These are phyloP conservation scores for Aureobasidium leucospermi DNA, from an alignment of 2,329 filamentous ascomycete genomes.

Conservation along the genomic window DNA sequence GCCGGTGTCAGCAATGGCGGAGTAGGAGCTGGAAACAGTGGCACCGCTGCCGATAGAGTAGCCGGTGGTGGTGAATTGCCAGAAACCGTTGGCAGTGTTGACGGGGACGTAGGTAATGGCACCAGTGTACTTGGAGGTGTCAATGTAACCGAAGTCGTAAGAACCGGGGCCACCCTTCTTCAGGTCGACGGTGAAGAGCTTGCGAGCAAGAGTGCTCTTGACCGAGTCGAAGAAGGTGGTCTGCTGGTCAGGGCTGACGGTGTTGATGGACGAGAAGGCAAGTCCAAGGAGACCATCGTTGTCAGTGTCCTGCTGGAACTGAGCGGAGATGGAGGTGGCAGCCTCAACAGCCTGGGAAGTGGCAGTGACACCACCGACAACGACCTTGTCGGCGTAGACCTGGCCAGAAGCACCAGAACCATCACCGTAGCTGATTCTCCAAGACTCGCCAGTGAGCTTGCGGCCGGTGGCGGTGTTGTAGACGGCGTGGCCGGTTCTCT, in stretches of 20 bases:
- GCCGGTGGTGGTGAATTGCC: slow-evolving; percentile 52
- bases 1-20: slow-evolving; percentile 61
- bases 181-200: slow-evolving; percentile 52
- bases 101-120: slow-evolving; percentile 49
- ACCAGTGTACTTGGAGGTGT: slow-evolving; percentile 52
- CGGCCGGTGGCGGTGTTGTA: slow-evolving; percentile 47
- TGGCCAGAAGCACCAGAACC: slow-evolving; percentile 55
- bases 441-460: slow-evolving; percentile 43
- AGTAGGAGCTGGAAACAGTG: slow-evolving; percentile 36
- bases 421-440: slow-evolving; percentile 61
- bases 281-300: slow-evolving; percentile 56
- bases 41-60: slow-evolving; percentile 45
- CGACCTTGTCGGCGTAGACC: slow-evolving; percentile 60
- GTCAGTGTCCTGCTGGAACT: slow-evolving; percentile 44
- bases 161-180: slow-evolving; percentile 46
- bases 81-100: slow-evolving; percentile 54
- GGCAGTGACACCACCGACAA: slow-evolving; percentile 53
- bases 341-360: slow-evolving; percentile 58
- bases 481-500: slow-evolving; percentile 48
- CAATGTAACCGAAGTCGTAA: slow-evolving; percentile 55
- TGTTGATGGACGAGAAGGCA: slow-evolving; percentile 54
- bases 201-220: slow-evolving; percentile 41
- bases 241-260: slow-evolving; percentile 42
- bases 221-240: slow-evolving; percentile 57
- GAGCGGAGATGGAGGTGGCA: slow-evolving; percentile 49